Evolutionary conservation across 257 asterid genomes (phyloP).

Genomic region (Rehmannia glutinosa): DNA sequence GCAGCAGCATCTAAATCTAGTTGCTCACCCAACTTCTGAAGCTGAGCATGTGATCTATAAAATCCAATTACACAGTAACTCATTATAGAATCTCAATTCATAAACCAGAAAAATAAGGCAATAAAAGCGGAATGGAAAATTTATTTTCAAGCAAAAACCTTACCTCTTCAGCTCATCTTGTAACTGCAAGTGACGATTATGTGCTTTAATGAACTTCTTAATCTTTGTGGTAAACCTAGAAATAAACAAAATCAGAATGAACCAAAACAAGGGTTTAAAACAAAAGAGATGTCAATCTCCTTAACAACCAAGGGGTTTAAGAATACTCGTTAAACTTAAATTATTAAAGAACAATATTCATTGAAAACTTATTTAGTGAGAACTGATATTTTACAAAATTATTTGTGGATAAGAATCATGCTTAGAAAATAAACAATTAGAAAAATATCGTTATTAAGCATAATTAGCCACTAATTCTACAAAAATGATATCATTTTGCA

Average conservation of each 20-base stretch:
- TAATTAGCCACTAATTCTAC: not conserved
- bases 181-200: constrained; percentile 55
- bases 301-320: not conserved
- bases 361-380: not conserved
- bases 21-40: constrained; percentile 71
- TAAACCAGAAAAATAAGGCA: not conserved
- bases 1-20: constrained; percentile 45
- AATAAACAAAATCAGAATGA: constrained; percentile 4
- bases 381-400: not conserved
- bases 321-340: not conserved
- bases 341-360: not conserved
- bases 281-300: constrained; percentile 1
- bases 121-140: not conserved
- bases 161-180: constrained; percentile 91
- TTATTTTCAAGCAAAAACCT: constrained; percentile 13
- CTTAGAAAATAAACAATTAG: not conserved
- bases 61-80: constrained; percentile 20
- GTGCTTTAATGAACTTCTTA: constrained; percentile 74
- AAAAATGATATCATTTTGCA: not conserved
- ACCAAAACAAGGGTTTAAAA: constrained; percentile 10
- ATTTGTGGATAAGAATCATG: not conserved
- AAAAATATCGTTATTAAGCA: not conserved
- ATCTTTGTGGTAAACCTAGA: constrained; percentile 58
- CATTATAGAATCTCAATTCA: not conserved
- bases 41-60: constrained; percentile 71